Percentiles rank a stretch among this genome's conserved stretches.
phyloP scores from a whole-genome alignment of 2,329 filamentous ascomycete species.

The Calonectria pseudoreteaudii region DNA sequence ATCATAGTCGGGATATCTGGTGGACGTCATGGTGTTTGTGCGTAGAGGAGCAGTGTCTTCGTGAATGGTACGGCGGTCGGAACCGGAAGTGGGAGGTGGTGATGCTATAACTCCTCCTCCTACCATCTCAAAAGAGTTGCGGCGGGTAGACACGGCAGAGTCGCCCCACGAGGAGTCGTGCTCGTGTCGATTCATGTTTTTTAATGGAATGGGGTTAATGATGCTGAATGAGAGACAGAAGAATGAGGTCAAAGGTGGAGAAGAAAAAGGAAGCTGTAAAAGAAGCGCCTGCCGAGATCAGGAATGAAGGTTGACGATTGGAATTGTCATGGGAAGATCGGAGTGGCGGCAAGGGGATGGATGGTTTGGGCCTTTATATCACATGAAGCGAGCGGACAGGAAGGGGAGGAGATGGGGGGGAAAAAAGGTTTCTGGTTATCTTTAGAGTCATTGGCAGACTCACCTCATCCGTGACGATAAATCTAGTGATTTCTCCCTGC shows the following conservation, averaged over 20 bases:
- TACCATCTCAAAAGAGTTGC: constrained; percentile 36
- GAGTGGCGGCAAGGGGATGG: constrained; percentile 10
- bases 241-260: not conserved
- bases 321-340: not conserved
- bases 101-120: constrained; percentile 6
- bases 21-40: constrained; percentile 17
- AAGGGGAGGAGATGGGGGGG: not conserved
- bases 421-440: not conserved
- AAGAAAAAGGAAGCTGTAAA: not conserved
- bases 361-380: constrained; percentile 13
- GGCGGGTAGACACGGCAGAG: constrained; percentile 40
- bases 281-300: not conserved
- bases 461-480: constrained; percentile 7
- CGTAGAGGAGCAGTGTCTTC: not conserved
- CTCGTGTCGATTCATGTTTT: constrained; percentile 38
- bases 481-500: constrained; percentile 1
- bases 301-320: not conserved
- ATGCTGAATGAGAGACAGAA: constrained; percentile 17
- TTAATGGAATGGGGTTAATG: constrained; percentile 11
- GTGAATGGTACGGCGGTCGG: constrained; percentile 21
- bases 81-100: constrained; percentile 16
- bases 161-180: constrained; percentile 39
- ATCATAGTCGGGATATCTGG: not conserved
- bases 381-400: not conserved
- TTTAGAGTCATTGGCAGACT: constrained; percentile 5